Conservation (phyloP, 1,139 yeast species). For the Geotrichum reessii region DNA sequence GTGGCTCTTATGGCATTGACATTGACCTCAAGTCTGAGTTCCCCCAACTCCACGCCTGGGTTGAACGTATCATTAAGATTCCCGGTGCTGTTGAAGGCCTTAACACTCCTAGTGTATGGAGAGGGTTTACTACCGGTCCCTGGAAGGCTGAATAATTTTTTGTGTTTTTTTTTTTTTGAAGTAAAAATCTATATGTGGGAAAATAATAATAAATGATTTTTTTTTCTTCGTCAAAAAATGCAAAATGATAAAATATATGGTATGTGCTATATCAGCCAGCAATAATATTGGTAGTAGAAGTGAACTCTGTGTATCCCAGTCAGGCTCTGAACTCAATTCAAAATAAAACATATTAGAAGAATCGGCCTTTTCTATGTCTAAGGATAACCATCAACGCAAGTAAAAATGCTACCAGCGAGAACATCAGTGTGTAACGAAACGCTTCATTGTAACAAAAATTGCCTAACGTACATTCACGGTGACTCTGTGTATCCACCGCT, state of each 20-base stretch:
- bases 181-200: background rate
- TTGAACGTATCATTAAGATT: constrained; percentile 36
- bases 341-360: background rate
- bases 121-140: constrained; percentile 11
- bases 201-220: background rate
- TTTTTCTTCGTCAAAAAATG: background rate
- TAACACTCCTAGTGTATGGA: constrained; percentile 12
- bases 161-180: background rate
- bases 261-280: background rate
- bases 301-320: background rate
- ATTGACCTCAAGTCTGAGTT: constrained; percentile 40
- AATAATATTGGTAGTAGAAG: background rate
- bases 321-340: background rate
- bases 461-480: constrained; percentile 24
- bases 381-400: background rate
- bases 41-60: constrained; percentile 46
- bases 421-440: constrained; percentile 6
- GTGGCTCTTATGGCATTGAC: constrained; percentile 27
- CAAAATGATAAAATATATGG: background rate
- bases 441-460: constrained; percentile 25
- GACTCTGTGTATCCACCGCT: constrained; percentile 22
- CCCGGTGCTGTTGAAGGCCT: constrained; percentile 41
- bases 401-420: background rate
- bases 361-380: background rate
- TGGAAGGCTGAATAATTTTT: constrained; percentile 5